A percentile compares a stretch with the other conserved stretches of the same genome.
Conservation (phyloP, 345 rosid species). For the Brassica juncea region DNA sequence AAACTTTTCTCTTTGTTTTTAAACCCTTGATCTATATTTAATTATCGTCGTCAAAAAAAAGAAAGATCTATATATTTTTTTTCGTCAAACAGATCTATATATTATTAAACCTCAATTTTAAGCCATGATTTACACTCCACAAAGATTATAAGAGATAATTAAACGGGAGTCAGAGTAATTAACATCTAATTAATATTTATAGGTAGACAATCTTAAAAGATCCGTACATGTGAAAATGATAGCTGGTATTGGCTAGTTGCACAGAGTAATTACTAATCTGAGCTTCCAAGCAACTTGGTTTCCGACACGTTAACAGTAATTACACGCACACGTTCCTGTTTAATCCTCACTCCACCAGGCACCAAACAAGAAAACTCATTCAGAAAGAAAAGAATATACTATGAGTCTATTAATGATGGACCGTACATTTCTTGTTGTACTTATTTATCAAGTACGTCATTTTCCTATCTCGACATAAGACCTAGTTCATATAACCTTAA, state of each 20-base stretch:
- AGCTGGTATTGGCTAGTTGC: conserved; percentile 28
- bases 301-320: conserved; percentile 24
- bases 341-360: conserved; percentile 1
- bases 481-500: not conserved
- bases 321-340: conserved; percentile 10
- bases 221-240: conserved; percentile 32
- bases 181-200: not conserved
- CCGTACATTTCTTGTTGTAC: not conserved
- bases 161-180: conserved; percentile 21
- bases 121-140: too few relatives aligned
- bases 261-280: conserved; percentile 20
- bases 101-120: too few relatives aligned
- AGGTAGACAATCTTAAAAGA: conserved; percentile 16
- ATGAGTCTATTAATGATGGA: not conserved
- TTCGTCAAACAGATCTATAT: too few relatives aligned
- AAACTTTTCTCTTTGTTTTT: too few relatives aligned
- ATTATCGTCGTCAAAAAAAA: too few relatives aligned
- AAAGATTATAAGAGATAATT: not conserved
- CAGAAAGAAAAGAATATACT: not conserved
- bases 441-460: not conserved
- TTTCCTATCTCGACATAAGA: not conserved
- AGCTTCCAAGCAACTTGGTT: conserved; percentile 32
- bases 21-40: too few relatives aligned
- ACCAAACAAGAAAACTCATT: conserved; percentile 1
- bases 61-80: too few relatives aligned